Percentiles rank a stretch among this genome's conserved stretches.
Conservation (phyloP, 805 yeast genomes). For the Hanseniaspora mollemarum region DNA sequence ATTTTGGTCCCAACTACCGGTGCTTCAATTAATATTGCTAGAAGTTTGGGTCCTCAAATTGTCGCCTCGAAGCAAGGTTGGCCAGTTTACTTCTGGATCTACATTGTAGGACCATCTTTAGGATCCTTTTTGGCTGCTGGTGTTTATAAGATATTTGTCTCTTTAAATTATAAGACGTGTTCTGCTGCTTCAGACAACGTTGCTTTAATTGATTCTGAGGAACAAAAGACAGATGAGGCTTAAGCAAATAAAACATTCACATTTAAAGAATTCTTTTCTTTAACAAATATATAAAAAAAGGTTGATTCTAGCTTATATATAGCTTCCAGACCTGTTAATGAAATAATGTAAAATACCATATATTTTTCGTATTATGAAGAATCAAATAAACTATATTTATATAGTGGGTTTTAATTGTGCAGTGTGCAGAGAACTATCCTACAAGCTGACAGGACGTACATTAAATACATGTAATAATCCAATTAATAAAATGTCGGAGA, state of each 20-base stretch:
- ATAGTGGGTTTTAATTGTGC: too few relatives aligned
- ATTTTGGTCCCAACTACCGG: conserved; percentile 75
- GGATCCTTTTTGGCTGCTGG: conserved; percentile 59
- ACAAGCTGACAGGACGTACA: too few relatives aligned
- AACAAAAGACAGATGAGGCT: conserved; percentile 3
- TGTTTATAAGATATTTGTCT: conserved; percentile 55
- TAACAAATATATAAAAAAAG: neutral
- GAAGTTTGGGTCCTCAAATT: conserved; percentile 74
- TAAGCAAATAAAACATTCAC: conserved; percentile 16
- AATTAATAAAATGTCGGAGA: too few relatives aligned
- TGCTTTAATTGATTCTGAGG: conserved; percentile 5
- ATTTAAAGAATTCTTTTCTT: neutral
- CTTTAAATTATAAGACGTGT: conserved; percentile 52
- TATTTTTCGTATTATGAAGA: too few relatives aligned
- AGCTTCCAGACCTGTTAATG: too few relatives aligned
- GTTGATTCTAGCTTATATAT: too few relatives aligned
- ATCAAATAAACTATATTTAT: too few relatives aligned
- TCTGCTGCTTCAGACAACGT: conserved; percentile 3
- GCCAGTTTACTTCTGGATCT: conserved; percentile 82
- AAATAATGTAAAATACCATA: too few relatives aligned
- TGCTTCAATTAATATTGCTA: conserved; percentile 86
- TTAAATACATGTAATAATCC: too few relatives aligned
- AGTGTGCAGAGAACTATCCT: too few relatives aligned
- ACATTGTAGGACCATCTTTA: conserved; percentile 79
- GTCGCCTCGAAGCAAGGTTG: conserved; percentile 46